Base-by-base conservation (phyloP, 2,329 filamentous ascomycete genomes). In the Microsporum ferrugineum region DNA sequence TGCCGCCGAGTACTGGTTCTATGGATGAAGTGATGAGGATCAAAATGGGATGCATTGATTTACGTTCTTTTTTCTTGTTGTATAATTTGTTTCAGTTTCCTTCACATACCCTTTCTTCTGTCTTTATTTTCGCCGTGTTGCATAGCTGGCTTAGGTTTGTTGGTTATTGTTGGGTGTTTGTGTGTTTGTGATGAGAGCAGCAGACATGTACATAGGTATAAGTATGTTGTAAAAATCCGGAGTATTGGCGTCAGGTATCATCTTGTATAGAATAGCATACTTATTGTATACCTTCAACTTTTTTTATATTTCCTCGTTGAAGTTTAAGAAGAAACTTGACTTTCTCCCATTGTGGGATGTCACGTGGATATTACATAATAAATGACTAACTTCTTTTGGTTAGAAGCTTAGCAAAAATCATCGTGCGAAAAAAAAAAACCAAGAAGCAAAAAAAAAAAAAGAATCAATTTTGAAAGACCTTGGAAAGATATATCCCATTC, bases 1-100 rank as follows among this genome's bases (percentile, higher is more conserved):
- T 75, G 80, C 88, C 36, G 85, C 91, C 47, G 83, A 91, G 81
- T 96, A 89, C 68, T 86, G 82, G 86, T 87, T 80, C 64, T 82
- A 69, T 69, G 72, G 68, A 10, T 66, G 65, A 53, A 33, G 5
- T 47, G n/a, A 12, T 23, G 23, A 1, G 8, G 12, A 17, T 17
- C 27, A 8, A 53, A 33, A 53, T 31, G 10, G 27, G 4, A 53
- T 34, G 12, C 5, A 53, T 53, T 53, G 4, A 27, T 34, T 33
- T 53, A 23, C n/a, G 49, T 34, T 3, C 12, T 3, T 33, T n/a
- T n/a, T n/a, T 1, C 14, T 53, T 7, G n/a, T n/a, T 5, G 29
- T 2, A 5, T n/a, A 7, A 33, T 12, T 3, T 4, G 49, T 53
- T 53, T 53, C 49, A 53, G 49, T 34, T 53, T 53, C 14, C 49